phyloP scores from a whole-genome alignment of 768 basidiomycete genomes.

The Leccinum obscurum region DNA sequence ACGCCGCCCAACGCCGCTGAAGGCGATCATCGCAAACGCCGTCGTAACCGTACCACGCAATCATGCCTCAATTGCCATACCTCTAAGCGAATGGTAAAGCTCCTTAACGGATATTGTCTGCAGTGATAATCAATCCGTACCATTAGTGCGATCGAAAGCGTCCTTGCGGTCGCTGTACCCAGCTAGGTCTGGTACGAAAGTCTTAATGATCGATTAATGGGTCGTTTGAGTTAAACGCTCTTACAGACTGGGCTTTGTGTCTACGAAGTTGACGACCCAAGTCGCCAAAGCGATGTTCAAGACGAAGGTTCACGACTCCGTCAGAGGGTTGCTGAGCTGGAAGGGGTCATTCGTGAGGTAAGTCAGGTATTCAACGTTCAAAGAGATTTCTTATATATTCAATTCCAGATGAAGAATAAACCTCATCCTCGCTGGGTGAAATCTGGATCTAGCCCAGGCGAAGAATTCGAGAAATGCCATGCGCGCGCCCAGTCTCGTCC shows the following conservation, averaged over 20 bases:
- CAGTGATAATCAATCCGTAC: neutral
- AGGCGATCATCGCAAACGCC: conserved; percentile 58
- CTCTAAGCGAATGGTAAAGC: conserved; percentile 67
- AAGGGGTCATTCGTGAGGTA: conserved; percentile 82
- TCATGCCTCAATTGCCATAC: conserved; percentile 75
- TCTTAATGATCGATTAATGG: conserved; percentile 27
- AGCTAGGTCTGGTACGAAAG: conserved; percentile 39
- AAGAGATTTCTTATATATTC: neutral
- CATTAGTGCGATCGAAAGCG: conserved; percentile 48
- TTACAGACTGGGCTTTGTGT: conserved; percentile 76
- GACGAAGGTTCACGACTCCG: conserved; percentile 69
- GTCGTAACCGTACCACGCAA: conserved; percentile 72
- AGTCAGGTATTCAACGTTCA: conserved; percentile 6
- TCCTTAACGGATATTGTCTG: neutral
- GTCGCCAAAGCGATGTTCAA: conserved; percentile 48
- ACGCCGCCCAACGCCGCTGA: conserved; percentile 36
- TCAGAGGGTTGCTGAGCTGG: conserved; percentile 77
- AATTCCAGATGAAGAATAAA: conserved; percentile 63
- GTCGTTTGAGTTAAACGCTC: conserved; percentile 11
- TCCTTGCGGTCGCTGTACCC: conserved; percentile 46
- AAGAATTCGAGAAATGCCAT: conserved; percentile 31
- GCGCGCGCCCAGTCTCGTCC: conserved; percentile 21
- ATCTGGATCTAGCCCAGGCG: conserved; percentile 23
- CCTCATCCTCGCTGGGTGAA: conserved; percentile 64
- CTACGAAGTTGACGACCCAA: conserved; percentile 81